Percentiles rank a stretch among this genome's conserved stretches.
phyloP scores from a whole-genome alignment of 2,329 filamentous ascomycete genomes.

The Davidsoniella australis region DNA sequence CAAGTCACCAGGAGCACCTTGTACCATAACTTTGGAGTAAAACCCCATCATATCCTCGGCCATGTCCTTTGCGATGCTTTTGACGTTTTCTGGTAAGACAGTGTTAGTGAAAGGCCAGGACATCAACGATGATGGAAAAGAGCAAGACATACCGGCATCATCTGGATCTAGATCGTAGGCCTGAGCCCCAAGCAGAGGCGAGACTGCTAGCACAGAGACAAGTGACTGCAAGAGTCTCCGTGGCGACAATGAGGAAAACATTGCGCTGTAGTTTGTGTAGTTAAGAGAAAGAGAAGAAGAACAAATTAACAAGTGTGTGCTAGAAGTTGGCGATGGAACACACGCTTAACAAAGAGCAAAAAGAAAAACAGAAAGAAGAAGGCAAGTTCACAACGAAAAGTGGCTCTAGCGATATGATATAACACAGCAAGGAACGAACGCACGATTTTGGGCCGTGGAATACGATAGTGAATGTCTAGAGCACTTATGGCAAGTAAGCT shows the following conservation, averaged over 20 bases:
- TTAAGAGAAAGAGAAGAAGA: conserved; percentile 1
- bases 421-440: neutral
- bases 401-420: neutral
- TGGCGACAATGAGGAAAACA: conserved; percentile 1
- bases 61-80: conserved; percentile 30
- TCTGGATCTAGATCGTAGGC: conserved; percentile 24
- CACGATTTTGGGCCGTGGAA: neutral
- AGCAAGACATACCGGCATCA: conserved; percentile 5
- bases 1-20: conserved; percentile 19
- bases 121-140: neutral
- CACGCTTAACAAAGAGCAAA: conserved; percentile 7
- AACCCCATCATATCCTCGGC: conserved; percentile 30
- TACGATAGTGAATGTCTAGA: neutral
- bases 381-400: conserved; percentile 4
- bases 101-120: neutral
- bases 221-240: conserved; percentile 13
- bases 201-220: conserved; percentile 16
- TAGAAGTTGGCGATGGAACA: conserved; percentile 3
- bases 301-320: too few species aligned
- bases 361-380: conserved; percentile 8
- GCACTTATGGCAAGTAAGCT: too few species aligned
- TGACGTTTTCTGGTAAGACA: conserved; percentile 29
- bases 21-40: conserved; percentile 17
- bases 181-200: conserved; percentile 15
- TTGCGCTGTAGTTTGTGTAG: neutral